Evolutionary conservation across 2,329 filamentous ascomycete genomes (phyloP), one percentile per base, ranked within the genome.

Genomic region (Alternaria incomplexa): DNA sequence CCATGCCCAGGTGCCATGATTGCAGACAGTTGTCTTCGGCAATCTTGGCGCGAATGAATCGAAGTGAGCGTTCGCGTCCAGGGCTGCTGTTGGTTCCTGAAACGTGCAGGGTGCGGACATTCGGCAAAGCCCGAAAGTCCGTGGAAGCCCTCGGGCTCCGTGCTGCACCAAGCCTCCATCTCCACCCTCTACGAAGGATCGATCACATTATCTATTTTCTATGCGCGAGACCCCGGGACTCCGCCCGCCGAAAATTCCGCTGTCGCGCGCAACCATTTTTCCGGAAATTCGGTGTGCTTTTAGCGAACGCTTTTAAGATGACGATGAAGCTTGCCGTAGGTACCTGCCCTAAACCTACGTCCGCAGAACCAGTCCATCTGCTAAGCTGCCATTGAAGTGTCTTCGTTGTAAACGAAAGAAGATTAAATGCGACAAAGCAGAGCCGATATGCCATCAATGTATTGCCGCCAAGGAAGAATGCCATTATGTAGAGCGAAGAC

Each of bases 381-480:
- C 61, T 63, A 43, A 63, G 15, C 10, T 17, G 13, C 9, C n/a
- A 36, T 11, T 23, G 28, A 54, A 72, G 69, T 72, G 69, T 43
- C 46, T 70, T 28, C 57, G 70, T 43, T 72, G 70, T 53, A 72
- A 68, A 58, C 62, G 58, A 26, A 73, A 71, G 45, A 71, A 76
- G 71, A 70, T 75, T 32, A 77, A 76, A 64, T 77, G 74, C 43
- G 70, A 77, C 32, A 75, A 67, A 63, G 64, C 20, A 17, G 64
- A 73, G 12, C 69, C 69, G 10, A 58, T 58, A 11, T 77, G 74
- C 53, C 69, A 72, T 51, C 74, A 76, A 53, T 76, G 74, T 58
- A 62, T 69, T 23, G 66, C 65, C 17, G 70, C 72, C 12, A 67
- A 65, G 10, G 53, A 58, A 23, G 72, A 74, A 28, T 77, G 74